phyloP scores from a whole-genome alignment of 192 early-diverging fungal species.

The Mortierella alpina region DNA sequence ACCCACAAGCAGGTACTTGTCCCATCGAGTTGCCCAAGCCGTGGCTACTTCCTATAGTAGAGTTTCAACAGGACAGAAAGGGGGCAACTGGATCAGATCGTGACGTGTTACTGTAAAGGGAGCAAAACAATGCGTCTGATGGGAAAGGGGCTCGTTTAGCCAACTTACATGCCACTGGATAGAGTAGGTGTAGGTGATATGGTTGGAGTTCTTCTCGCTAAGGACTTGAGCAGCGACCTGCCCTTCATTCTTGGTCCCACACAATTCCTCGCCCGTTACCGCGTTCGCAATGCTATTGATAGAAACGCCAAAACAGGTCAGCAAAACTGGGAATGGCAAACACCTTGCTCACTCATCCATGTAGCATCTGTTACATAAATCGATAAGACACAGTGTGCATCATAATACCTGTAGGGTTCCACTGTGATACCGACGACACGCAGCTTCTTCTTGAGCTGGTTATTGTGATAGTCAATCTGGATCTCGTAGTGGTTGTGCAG shows the following conservation, averaged over 20 bases:
- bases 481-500: constrained; percentile 94
- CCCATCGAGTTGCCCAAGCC: constrained; percentile 88
- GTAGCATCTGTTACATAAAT: neutral
- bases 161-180: constrained; percentile 67
- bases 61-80: neutral
- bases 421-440: constrained; percentile 93
- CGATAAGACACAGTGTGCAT: too few relatives aligned
- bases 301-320: neutral
- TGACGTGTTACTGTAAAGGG: neutral
- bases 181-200: constrained; percentile 72
- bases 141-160: neutral
- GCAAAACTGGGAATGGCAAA: neutral
- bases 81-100: neutral
- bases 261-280: neutral
- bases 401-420: constrained; percentile 67
- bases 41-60: constrained; percentile 63
- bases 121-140: neutral
- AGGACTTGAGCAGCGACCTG: constrained; percentile 5
- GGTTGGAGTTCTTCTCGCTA: constrained; percentile 21
- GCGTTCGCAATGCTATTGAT: constrained; percentile 14
- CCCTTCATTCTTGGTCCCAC: constrained; percentile 3
- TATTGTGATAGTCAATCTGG: constrained; percentile 82
- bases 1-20: constrained; percentile 84
- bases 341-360: neutral
- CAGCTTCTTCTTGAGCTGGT: constrained; percentile 65